phyloP scores from a whole-genome alignment of 805 yeast genomes.

The Sporopachydermia quercuum region DNA sequence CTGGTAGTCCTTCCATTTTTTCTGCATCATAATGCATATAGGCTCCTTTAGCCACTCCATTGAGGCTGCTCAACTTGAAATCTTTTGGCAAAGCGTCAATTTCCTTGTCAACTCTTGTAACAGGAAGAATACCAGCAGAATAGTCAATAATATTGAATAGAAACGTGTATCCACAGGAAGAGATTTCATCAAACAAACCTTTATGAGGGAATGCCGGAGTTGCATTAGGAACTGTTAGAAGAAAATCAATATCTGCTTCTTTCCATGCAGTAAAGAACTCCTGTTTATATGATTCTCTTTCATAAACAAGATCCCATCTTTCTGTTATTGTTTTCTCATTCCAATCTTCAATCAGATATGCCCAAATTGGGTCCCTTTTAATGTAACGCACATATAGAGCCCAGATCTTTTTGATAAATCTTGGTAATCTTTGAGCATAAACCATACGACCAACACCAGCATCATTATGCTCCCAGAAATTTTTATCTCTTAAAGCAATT shows the following conservation, averaged over 20 bases:
- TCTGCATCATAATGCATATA: conserved; percentile 34
- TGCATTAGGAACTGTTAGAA: conserved; percentile 25
- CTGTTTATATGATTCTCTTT: conserved; percentile 21
- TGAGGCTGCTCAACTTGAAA: conserved; percentile 16
- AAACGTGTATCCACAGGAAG: conserved; percentile 37
- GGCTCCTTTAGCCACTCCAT: conserved; percentile 29
- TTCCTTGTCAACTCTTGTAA: conserved; percentile 33
- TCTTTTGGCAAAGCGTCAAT: conserved; percentile 18
- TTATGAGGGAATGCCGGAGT: conserved; percentile 27
- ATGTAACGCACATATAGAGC: conserved; percentile 20
- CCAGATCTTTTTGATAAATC: conserved; percentile 19
- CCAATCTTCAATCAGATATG: conserved; percentile 22
- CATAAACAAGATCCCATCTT: conserved; percentile 19
- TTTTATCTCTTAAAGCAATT: conserved; percentile 13
- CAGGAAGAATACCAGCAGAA: conserved; percentile 42
- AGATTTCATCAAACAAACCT: conserved; percentile 20
- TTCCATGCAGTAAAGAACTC: conserved; percentile 21
- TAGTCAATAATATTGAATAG: conserved; percentile 41
- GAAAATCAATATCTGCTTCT: conserved; percentile 21
- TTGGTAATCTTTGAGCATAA: conserved; percentile 19
- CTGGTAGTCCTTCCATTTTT: conserved; percentile 44
- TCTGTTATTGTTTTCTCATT: conserved; percentile 20
- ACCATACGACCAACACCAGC: conserved; percentile 20
- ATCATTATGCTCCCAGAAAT: conserved; percentile 21
- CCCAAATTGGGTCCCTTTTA: conserved; percentile 21